phyloP scores from a whole-genome alignment of 2,329 filamentous ascomycete genomes.

The Botrytis squamosa region DNA sequence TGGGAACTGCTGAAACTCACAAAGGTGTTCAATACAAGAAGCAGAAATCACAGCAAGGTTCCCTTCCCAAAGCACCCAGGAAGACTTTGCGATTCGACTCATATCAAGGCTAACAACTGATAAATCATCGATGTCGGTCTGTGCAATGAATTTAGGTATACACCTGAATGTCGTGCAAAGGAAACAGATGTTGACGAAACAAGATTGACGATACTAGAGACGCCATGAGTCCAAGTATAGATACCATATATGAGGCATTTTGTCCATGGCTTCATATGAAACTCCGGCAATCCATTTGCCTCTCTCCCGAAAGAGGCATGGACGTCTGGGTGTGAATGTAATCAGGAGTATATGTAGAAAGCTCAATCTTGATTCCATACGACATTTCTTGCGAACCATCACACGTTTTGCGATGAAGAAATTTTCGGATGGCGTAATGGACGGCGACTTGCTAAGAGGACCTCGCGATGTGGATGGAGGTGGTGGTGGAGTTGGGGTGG shows the following conservation, averaged over 20 bases:
- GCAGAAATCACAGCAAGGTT: neutral
- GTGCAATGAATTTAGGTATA: neutral
- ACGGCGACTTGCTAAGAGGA: neutral
- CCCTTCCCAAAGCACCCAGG: neutral
- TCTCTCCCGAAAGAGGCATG: neutral
- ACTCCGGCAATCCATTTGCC: neutral
- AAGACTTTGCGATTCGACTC: neutral
- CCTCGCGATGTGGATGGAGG: neutral
- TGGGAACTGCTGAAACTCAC: neutral
- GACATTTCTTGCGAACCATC: neutral
- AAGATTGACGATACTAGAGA: neutral
- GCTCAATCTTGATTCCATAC: neutral
- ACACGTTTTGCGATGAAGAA: neutral
- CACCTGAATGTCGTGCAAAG: no score
- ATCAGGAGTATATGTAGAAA: neutral
- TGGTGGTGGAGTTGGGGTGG: neutral
- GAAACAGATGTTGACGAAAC: neutral
- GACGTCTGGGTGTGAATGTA: neutral
- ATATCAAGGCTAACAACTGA: neutral
- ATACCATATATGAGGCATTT: neutral
- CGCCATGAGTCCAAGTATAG: neutral
- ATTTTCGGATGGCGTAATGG: neutral
- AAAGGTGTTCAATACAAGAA: no score
- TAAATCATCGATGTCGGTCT: neutral
- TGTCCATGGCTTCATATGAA: neutral